These are phyloP conservation scores for Knufia petricola DNA, from an alignment of 2,329 filamentous ascomycete genomes.

Conservation along the genomic window DNA sequence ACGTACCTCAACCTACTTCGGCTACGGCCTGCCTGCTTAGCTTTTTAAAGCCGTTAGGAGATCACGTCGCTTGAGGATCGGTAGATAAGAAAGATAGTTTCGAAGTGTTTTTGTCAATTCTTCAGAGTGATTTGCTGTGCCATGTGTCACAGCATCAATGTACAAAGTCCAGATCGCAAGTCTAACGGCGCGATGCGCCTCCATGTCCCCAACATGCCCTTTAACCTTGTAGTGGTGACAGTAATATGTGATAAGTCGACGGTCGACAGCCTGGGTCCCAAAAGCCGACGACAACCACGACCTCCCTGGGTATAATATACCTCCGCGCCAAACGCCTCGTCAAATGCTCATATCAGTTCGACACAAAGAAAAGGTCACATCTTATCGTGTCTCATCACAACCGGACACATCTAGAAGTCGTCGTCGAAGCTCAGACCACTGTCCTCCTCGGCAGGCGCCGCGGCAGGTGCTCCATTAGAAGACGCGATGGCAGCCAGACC, in stretches of 20 bases:
- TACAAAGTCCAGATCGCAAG: not conserved
- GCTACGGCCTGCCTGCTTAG: too few relatives aligned
- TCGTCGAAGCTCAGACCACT: conserved; percentile 84
- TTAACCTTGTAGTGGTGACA: not conserved
- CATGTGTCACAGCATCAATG: not conserved
- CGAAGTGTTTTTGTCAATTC: not conserved
- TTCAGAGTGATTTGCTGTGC: not conserved
- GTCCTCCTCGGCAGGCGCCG: conserved; percentile 25
- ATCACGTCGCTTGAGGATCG: too few relatives aligned
- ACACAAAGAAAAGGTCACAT: not conserved
- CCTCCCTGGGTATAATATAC: not conserved
- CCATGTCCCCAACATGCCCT: not conserved
- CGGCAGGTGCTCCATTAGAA: conserved; percentile 41
- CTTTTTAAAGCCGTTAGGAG: too few relatives aligned
- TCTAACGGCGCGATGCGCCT: not conserved
- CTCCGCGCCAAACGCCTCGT: not conserved
- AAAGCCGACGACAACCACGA: not conserved
- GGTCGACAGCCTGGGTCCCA: not conserved
- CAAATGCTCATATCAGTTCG: not conserved
- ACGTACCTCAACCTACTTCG: too few relatives aligned
- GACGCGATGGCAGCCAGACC: conserved; percentile 42
- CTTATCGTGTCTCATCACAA: not conserved
- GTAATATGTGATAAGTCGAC: not conserved
- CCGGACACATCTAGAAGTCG: conserved; percentile 64
- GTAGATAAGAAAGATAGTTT: not conserved